These are phyloP conservation scores for Cochlearia excelsa DNA, from an alignment of 345 rosid genomes.

Conservation along the genomic window DNA sequence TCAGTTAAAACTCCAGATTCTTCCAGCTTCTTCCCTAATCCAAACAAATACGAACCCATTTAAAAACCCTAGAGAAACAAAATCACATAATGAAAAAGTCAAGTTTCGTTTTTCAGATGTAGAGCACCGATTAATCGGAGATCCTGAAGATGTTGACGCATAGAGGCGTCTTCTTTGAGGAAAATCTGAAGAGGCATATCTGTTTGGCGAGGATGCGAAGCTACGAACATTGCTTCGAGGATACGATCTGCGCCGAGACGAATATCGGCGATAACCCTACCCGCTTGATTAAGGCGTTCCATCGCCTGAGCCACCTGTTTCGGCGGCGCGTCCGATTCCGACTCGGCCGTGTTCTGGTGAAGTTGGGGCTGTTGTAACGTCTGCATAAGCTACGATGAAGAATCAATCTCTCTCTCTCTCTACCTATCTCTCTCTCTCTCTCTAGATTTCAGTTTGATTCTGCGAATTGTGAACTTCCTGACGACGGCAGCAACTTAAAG, in stretches of 20 bases:
- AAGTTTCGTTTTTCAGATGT: not conserved
- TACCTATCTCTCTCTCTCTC: not conserved
- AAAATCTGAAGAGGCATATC: conserved; percentile 58
- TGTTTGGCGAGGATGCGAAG: conserved; percentile 66
- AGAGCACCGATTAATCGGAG: conserved; percentile 63
- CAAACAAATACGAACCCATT: conserved; percentile 8
- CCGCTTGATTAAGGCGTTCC: conserved; percentile 89
- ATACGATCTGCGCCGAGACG: conserved; percentile 89
- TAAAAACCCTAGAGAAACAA: not conserved
- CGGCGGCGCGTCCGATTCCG: conserved; percentile 76
- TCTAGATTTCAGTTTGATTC: not conserved
- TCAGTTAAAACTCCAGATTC: conserved; percentile 87
- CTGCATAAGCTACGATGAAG: conserved; percentile 36
- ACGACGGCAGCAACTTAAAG: not conserved
- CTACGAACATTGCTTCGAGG: conserved; percentile 75
- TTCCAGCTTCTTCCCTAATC: conserved; percentile 73
- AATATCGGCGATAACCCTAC: conserved; percentile 79
- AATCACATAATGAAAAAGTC: not conserved
- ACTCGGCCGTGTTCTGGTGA: conserved; percentile 32
- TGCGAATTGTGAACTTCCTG: not conserved
- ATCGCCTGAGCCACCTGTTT: conserved; percentile 91
- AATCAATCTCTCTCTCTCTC: not conserved
- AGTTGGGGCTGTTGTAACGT: conserved; percentile 41
- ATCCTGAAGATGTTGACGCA: conserved; percentile 83
- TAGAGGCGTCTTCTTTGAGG: conserved; percentile 66